These are phyloP conservation scores for Xylaria palmicola DNA, from an alignment of 495 filamentous ascomycete species.

Conservation along the genomic window DNA sequence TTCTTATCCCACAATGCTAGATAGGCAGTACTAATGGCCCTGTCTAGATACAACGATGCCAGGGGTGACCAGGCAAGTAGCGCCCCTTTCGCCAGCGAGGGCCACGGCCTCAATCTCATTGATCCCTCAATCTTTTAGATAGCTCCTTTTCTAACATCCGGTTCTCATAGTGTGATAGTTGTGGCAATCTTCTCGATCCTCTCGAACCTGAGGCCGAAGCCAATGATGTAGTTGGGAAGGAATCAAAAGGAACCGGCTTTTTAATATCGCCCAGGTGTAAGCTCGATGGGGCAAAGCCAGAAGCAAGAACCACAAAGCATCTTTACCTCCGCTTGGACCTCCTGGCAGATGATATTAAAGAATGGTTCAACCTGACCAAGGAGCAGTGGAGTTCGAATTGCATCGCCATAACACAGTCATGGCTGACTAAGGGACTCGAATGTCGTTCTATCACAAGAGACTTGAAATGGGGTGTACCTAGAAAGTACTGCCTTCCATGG, in stretches of 20 bases:
- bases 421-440: constrained; percentile 80
- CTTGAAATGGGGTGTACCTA: constrained; percentile 80
- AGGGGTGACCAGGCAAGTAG: constrained; percentile 8
- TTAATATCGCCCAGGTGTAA: constrained; percentile 66
- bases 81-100: neutral
- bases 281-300: constrained; percentile 75
- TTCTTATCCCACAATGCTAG: neutral
- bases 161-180: constrained; percentile 67
- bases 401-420: constrained; percentile 66
- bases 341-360: constrained; percentile 67
- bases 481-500: neutral
- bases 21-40: neutral
- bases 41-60: neutral
- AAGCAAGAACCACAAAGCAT: constrained; percentile 60
- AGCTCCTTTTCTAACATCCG: neutral
- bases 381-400: constrained; percentile 76
- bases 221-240: constrained; percentile 30
- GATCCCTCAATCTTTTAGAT: neutral
- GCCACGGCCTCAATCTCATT: neutral
- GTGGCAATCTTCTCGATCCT: constrained; percentile 67
- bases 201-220: constrained; percentile 1
- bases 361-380: constrained; percentile 59
- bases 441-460: constrained; percentile 89
- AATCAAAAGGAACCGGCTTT: constrained; percentile 29
- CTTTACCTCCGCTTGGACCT: constrained; percentile 79